phyloP scores from a whole-genome alignment of 169 alveolate species.

The Toxoplasma gondii region DNA sequence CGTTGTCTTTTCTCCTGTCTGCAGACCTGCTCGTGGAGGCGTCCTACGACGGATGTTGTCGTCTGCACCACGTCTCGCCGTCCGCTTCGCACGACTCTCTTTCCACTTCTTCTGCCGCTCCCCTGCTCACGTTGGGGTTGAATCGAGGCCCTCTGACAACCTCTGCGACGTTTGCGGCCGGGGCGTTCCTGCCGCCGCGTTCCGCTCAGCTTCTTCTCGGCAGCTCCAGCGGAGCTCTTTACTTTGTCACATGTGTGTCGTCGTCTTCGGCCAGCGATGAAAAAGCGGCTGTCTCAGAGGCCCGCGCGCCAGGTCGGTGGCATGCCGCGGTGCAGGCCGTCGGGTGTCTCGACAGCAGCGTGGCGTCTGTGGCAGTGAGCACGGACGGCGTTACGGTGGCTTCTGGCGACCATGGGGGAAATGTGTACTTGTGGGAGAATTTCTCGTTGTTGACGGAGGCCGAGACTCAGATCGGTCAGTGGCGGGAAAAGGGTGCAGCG shows the following conservation, averaged over 20 bases:
- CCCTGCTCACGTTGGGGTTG: background rate
- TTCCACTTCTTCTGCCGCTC: background rate
- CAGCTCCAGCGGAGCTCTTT: constrained; percentile 13
- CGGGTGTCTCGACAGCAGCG: constrained; percentile 12
- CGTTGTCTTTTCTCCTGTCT: background rate
- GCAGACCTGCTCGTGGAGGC: constrained; percentile 14
- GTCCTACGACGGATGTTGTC: constrained; percentile 29
- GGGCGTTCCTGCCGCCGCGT: constrained; percentile 14
- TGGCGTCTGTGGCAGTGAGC: background rate
- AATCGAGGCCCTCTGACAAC: constrained; percentile 20
- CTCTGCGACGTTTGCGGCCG: constrained; percentile 16
- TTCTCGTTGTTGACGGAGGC: background rate
- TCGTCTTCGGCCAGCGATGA: background rate
- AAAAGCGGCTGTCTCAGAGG: background rate
- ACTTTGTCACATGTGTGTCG: background rate
- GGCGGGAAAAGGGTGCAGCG: background rate
- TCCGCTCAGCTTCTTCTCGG: background rate
- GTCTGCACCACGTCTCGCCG: background rate
- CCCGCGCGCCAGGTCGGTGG: background rate
- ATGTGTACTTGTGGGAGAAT: constrained; percentile 7
- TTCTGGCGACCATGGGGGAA: background rate
- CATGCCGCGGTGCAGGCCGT: constrained; percentile 20
- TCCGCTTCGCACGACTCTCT: background rate
- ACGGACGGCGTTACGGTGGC: constrained; percentile 31
- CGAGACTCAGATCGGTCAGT: background rate